Base-by-base conservation (phyloP, 192 early-diverging fungal species). In the Allomyces macrogynus region DNA sequence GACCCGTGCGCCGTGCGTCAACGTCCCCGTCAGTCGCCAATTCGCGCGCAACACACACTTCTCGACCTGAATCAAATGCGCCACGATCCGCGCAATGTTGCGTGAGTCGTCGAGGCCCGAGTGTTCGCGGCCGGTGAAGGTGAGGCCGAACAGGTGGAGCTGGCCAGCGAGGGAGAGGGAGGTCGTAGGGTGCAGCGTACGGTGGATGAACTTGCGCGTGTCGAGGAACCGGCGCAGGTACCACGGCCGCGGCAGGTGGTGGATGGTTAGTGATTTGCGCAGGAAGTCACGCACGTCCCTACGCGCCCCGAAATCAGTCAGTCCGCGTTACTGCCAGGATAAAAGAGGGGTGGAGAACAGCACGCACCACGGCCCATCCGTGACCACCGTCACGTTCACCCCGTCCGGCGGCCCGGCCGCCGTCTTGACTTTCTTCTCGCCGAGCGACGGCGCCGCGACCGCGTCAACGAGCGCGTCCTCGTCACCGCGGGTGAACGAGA, bases 101-200 rank as follows among this genome's bases (percentile, higher is more conserved):
- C 78, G 63, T 4, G 90, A 76, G 70, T 94, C 90, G 72, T 91
- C 89, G 65, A 89, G 75, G 14, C 91, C 91, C 23, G 78, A 84
- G 73, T 92, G 91, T 67, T 81, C 74, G 63, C 80, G 67, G 10
- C 91, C 91, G 61, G 79, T 73, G 70, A 94, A 91, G 23, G 63
- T 20, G 75, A 88, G 71, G 0, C 76, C 77, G 12, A 91, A n/a
- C 49, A 57, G 20, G 16, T 20, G 49, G 12, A 57, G 12, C 16
- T 14, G 16, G 49, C 49, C 16, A 0, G 1, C 3, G 49, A 20
- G 49, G 16, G 49, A 57, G 32, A 40, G 32, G 16, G 49, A 57
- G 12, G 12, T n/a, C 4, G 49, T 4, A 1, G 12, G 49, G 16
- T 57, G 16, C 8, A 57, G 3, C 49, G 49, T 57, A 16, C 49